Evolutionary conservation across 2,329 filamentous ascomycete genomes (phyloP), one percentile per base, ranked within the genome.

Genomic region (Helicocarpus griseus): DNA sequence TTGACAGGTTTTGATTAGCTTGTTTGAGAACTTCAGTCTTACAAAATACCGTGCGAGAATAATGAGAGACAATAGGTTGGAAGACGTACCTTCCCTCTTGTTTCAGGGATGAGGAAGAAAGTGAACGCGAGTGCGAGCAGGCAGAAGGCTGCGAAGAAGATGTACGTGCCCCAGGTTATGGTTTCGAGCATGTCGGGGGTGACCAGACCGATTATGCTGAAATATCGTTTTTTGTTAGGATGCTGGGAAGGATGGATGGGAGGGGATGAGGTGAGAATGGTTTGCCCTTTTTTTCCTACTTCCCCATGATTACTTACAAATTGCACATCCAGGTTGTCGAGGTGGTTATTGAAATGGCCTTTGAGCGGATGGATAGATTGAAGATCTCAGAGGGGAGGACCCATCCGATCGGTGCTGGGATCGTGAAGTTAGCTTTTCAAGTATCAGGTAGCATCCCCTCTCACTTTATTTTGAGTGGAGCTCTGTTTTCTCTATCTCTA

Each of bases 301-400:
- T n/a, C n/a, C n/a, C n/a, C n/a, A n/a, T n/a, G 8, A 13, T 21
- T 35, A 58, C 65, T 48, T 51, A 68, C 65, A 69, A 69, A 44
- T 68, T 68, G 29, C 65, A 68, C 65, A 68, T 67, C 65, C 65
- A 68, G 14, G 65, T 68, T 5, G 65, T 63, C 1, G 65, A 69
- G 3, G 65, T 69, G 5, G 65, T 68, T 36, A 69, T 67, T 0
- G 65, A 68, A 19, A 69, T 65, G 4, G 65, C 66, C 48, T 69
- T 69, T 43, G 64, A 66, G 6, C 67, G 60, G 17, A 68, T 68
- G 0, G 64, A 65, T 4, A 66, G 62, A 39, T 67, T 67, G 56
- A 69, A 70, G 7, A 70, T 67, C 51, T 70, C 68, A 1, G 65
- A 67, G 5, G 65, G 64, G n/a, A 70, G 59, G 33, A 70, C 65